Evolutionary conservation across 2,329 filamentous ascomycete genomes (phyloP), one percentile per base, ranked within the genome.

Genomic region (Talaromyces sp.): DNA sequence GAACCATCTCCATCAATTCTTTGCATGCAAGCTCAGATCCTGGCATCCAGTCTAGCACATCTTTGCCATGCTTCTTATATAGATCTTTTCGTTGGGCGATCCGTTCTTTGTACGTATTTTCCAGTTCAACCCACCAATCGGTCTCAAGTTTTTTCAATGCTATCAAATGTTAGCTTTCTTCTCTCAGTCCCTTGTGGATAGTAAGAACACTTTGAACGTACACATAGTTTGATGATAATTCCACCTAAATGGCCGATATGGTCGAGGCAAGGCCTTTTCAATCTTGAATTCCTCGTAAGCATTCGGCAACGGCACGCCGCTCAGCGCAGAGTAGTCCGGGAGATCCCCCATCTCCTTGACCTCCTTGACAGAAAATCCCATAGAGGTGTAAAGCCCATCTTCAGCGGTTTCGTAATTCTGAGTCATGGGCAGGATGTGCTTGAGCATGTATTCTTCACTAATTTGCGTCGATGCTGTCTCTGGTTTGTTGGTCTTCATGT

Each of bases 141-240:
- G 86, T 79, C 65, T 96, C 90, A 74, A 95, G 78, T 68, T 91
- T 96, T 48, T 84, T 87, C 8, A 93, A 79, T 1, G 91, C 90
- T 95, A 39, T 16, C 33, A 39, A 40, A 18, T 3, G 46, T 46
- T 21, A 37, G 56, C 37, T 56, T 31, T 28, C 1, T 46, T 16
- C 23, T 11, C 37, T 35, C 6, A 0, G 0, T 33, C 9, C 5
- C 9, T 35, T 11, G 4, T 1, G 3, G 8, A 54, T 1, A 21
- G 8, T 12, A n/a, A 23, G 4, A 18, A 52, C 12, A 33, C 3
- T 35, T 28, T 31, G 40, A 52, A 81, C 88, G 69, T 83, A 93
- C 91, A 90, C 92, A 96, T 96, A 0, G 91, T 96, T 72, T 96
- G 92, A 71, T 95, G 90, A 71, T 96, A 96, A 0, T 83, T 80